phyloP scores from a whole-genome alignment of 345 rosid genomes.

The Jatropha curcas region DNA sequence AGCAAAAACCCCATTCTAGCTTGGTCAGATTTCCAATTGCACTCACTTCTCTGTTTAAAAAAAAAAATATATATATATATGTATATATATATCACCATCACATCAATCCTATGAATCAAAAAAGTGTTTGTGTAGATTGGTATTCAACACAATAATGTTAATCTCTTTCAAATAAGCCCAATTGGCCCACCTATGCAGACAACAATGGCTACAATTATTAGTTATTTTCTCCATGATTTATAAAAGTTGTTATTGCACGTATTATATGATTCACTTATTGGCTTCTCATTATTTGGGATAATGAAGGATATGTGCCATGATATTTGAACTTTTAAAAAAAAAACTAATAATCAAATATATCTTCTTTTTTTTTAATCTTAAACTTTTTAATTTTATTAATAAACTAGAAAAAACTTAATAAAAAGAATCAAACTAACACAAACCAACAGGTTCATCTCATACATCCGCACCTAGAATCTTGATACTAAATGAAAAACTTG shows the following conservation, averaged over 20 bases:
- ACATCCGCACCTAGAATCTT: no score
- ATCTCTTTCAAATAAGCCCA: slow-evolving; percentile 3
- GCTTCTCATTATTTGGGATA: not conserved
- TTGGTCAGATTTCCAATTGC: slow-evolving; percentile 19
- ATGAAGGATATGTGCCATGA: no score
- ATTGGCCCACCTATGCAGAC: slow-evolving; percentile 13
- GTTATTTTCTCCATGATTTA: not conserved
- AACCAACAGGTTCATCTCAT: no score
- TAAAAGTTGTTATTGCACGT: not conserved
- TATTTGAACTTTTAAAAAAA: no score
- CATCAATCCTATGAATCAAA: slow-evolving; percentile 13
- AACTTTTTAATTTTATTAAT: no score
- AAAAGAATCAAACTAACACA: no score
- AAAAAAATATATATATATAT: no score
- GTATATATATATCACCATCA: slow-evolving; percentile 8
- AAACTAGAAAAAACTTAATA: no score
- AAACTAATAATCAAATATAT: no score
- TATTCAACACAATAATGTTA: slow-evolving; percentile 2
- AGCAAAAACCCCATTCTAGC: not conserved
- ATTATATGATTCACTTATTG: not conserved
- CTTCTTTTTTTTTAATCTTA: no score
- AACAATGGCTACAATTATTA: slow-evolving; percentile 20
- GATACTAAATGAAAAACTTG: no score
- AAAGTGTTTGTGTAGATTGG: slow-evolving; percentile 9
- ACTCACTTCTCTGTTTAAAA: not conserved